Evolutionary conservation across 2,329 filamentous ascomycete species (phyloP).

Genomic region (Aspergillus uvarum): DNA sequence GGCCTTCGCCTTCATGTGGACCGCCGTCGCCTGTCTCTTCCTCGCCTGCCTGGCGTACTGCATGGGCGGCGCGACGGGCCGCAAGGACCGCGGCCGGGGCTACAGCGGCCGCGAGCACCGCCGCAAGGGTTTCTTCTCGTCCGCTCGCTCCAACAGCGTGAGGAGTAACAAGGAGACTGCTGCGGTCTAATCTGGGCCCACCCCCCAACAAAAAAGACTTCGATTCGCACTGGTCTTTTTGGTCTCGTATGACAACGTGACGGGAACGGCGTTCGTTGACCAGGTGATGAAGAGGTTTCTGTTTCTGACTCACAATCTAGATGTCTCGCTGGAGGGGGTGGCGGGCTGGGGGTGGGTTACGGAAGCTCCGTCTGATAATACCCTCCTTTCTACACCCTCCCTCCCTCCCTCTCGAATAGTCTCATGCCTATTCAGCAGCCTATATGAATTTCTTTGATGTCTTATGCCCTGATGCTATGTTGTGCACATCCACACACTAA

Average conservation of each 20-base stretch:
- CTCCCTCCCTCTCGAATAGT: no score
- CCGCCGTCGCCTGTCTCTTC: constrained; percentile 55
- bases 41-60: constrained; percentile 60
- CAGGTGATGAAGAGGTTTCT: no score
- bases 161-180: constrained; percentile 31
- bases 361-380: no score
- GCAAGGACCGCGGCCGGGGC: constrained; percentile 29
- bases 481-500: not conserved
- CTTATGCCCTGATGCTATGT: not conserved
- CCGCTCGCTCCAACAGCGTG: constrained; percentile 29
- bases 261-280: no score
- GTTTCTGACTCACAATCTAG: no score
- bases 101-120: constrained; percentile 39
- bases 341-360: no score
- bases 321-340: no score
- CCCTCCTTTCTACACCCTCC: no score
- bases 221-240: no score
- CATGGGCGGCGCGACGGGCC: constrained; percentile 42
- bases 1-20: constrained; percentile 64
- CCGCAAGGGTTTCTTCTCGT: constrained; percentile 41
- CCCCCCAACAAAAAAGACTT: not conserved
- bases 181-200: constrained; percentile 20
- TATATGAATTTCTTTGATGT: not conserved
- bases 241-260: no score
- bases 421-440: not conserved